These are phyloP conservation scores for Cadophora malorum DNA, from an alignment of 2,329 filamentous ascomycete species.

Conservation along the genomic window DNA sequence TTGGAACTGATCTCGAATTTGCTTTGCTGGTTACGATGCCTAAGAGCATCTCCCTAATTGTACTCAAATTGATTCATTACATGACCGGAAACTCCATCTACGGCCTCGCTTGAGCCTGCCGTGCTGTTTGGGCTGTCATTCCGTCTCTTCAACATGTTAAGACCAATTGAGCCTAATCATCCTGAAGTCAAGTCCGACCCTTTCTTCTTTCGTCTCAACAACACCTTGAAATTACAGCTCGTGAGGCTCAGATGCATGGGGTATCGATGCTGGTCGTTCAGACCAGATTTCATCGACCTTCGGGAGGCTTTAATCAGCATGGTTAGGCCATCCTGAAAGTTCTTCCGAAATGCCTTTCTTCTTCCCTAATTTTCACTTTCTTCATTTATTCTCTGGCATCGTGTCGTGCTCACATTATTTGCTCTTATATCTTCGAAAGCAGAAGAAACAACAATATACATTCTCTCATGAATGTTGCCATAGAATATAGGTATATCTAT, in stretches of 20 bases:
- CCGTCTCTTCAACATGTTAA: not conserved
- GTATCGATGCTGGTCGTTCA: no score
- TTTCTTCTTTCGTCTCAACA: slow-evolving; percentile 12
- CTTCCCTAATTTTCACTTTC: not conserved
- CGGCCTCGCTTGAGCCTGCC: not conserved
- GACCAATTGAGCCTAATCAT: slow-evolving; percentile 1
- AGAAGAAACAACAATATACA: not conserved
- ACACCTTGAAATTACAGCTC: not conserved
- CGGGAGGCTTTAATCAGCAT: not conserved
- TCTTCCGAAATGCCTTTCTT: not conserved
- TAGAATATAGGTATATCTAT: not conserved
- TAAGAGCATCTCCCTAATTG: not conserved
- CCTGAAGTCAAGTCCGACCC: not conserved
- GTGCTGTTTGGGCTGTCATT: not conserved
- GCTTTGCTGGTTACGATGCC: not conserved
- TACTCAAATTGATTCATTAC: not conserved
- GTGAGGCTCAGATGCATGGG: no score
- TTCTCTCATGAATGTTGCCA: not conserved
- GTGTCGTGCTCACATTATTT: not conserved
- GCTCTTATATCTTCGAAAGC: not conserved
- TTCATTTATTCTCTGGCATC: not conserved
- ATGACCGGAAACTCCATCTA: not conserved
- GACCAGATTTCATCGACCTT: no score
- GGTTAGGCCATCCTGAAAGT: not conserved
- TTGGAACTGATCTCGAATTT: not conserved